Evolutionary conservation across 768 basidiomycete genomes (phyloP).

Genomic region (Albatrellus ellisii): DNA sequence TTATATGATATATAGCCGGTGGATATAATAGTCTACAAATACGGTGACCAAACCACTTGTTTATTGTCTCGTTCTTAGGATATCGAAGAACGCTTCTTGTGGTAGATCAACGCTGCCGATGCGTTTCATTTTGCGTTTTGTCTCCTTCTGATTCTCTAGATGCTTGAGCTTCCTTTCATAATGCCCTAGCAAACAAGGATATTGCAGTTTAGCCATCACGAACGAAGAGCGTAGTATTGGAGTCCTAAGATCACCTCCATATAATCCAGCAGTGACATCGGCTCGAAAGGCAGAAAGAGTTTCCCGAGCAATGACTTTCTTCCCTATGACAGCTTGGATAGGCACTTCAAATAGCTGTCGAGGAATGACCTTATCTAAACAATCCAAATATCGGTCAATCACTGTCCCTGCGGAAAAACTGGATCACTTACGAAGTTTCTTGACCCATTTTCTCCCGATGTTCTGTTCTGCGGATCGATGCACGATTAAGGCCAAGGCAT

Average conservation of each 20-base stretch:
- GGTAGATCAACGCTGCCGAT: conserved; percentile 84
- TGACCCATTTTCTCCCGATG: conserved; percentile 76
- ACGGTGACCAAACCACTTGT: neutral
- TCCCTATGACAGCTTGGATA: conserved; percentile 87
- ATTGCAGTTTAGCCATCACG: neutral
- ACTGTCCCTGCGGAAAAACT: neutral
- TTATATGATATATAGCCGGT: neutral
- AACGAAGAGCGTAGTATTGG: conserved; percentile 4
- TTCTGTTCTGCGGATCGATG: conserved; percentile 68
- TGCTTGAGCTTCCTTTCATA: conserved; percentile 90
- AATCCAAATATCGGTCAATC: neutral
- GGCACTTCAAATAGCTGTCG: conserved; percentile 89
- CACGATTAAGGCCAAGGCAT: conserved; percentile 86
- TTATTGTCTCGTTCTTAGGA: conserved; percentile 43
- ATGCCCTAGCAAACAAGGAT: conserved; percentile 37
- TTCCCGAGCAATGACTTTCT: conserved; percentile 80
- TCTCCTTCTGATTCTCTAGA: conserved; percentile 83
- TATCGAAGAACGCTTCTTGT: conserved; percentile 91
- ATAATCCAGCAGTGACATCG: conserved; percentile 89
- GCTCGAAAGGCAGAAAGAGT: conserved; percentile 76
- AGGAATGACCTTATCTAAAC: conserved; percentile 79
- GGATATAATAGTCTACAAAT: neutral
- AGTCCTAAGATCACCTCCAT: conserved; percentile 51
- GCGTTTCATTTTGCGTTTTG: conserved; percentile 81
- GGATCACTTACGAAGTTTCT: conserved; percentile 69